These are phyloP conservation scores for Acorus gramineus DNA, from an alignment of 106 monocot species.

Conservation along the genomic window DNA sequence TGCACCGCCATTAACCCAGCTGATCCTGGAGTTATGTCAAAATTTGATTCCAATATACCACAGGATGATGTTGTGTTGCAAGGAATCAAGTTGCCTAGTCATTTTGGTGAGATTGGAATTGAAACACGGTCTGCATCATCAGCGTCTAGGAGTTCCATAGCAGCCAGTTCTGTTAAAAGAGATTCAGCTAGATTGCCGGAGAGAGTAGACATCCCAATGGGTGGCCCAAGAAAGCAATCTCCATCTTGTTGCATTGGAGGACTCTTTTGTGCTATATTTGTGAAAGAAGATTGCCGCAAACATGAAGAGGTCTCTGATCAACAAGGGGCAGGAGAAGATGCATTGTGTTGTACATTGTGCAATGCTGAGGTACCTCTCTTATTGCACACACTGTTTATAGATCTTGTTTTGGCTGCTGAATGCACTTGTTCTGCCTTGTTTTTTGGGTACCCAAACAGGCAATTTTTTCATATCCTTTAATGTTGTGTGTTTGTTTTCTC, in stretches of 20 bases:
- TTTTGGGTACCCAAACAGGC: too few relatives aligned
- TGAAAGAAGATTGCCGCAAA: constrained; percentile 87
- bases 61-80: constrained; percentile 24
- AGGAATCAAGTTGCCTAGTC: constrained; percentile 27
- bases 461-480: too few relatives aligned
- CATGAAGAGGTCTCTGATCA: constrained; percentile 34
- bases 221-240: constrained; percentile 22
- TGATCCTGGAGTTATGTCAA: constrained; percentile 92
- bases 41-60: constrained; percentile 42
- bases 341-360: constrained; percentile 91
- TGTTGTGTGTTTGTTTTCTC: too few relatives aligned
- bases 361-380: constrained; percentile 74
- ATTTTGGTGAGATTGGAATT: constrained; percentile 14
- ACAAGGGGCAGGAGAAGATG: constrained; percentile 61
- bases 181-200: constrained; percentile 30
- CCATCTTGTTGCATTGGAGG: constrained; percentile 46
- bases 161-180: constrained; percentile 34
- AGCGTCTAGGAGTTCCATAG: constrained; percentile 49
- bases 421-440: too few relatives aligned
- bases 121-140: constrained; percentile 40
- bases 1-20: constrained; percentile 94
- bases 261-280: constrained; percentile 59
- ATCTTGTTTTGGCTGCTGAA: too few relatives aligned
- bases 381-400: too few relatives aligned
- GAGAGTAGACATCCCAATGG: constrained; percentile 14